Evolutionary conservation across 768 basidiomycete species (phyloP), one percentile per base, ranked within the genome.

Genomic region (Pleurotus pulmonarius): DNA sequence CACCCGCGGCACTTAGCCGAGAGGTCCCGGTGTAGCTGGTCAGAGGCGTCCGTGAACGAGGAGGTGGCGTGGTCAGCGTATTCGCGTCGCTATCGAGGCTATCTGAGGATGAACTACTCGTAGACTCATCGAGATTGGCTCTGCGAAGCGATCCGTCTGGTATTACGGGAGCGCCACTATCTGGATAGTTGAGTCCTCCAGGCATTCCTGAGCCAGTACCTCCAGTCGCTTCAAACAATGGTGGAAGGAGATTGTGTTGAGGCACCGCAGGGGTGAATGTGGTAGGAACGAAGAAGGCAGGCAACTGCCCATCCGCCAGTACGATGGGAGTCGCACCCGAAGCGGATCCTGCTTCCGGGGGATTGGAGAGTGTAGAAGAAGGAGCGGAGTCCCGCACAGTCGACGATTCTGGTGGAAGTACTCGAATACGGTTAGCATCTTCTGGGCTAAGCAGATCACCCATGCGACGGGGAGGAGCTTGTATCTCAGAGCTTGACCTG

Each of bases 401-500:
- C 3, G 29, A 16, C 7, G 49, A 46, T 16, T 29, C 15, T 15
- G 54, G 46, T 5, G 59, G 59, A 18, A 60, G 49, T 16, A 51
- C 43, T 4, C 52, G 37, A 7, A 56, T 56, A 11, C 56, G 56
- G 44, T 60, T 16, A 16, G 59, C 56, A 25, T 57, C 49, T 44
- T 56, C 56, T 5, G 59, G 59, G 47, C 59, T 59, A 6, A 57
- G 52, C 22, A 54, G 55, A 26, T 46, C 56, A 15, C 56, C 56
- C 38, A 47, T 39, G 29, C 22, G 39, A 39, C 40, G 39, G 16
- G 43, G 48, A 8, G 43, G 45, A n/a, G 22, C 39, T 11, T 11
- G 38, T 24, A 43, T 26, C 47, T 58, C 58, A 34, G 49, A 38
- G 52, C 45, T 54, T 63, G 63, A 46, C 55, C 64, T 25, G 59